Evolutionary conservation across 2,329 filamentous ascomycete species (phyloP).

Genomic region (Verticillium nonalfalfae): DNA sequence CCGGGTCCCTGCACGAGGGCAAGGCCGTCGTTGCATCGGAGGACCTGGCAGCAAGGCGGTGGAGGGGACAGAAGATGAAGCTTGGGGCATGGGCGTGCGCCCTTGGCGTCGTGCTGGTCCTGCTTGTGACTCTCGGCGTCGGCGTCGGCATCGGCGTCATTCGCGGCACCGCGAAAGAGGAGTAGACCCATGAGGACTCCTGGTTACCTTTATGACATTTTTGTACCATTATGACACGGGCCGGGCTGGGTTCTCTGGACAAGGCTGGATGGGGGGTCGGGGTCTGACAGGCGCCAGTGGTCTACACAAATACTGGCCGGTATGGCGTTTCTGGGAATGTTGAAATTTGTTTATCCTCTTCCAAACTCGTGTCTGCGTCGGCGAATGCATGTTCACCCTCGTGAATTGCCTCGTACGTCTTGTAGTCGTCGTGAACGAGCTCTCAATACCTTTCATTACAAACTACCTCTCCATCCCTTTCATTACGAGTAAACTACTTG

Average conservation of each 20-base stretch:
- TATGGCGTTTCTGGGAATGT: background rate
- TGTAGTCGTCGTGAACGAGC: too few species aligned
- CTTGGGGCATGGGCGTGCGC: slow-evolving; percentile 4
- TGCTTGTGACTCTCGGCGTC: slow-evolving; percentile 10
- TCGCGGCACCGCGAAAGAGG: background rate
- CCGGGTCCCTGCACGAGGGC: background rate
- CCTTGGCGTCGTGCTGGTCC: slow-evolving; percentile 7
- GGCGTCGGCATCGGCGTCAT: slow-evolving; percentile 9
- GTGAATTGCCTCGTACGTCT: too few species aligned
- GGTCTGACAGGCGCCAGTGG: background rate
- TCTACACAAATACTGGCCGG: background rate
- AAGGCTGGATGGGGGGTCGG: background rate
- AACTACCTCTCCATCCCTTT: too few species aligned
- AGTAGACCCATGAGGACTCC: background rate
- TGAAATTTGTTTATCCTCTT: background rate
- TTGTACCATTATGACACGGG: background rate
- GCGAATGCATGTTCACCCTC: too few species aligned
- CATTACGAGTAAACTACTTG: background rate
- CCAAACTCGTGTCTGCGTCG: too few species aligned
- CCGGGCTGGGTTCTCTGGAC: background rate
- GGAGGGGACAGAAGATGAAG: slow-evolving; percentile 10
- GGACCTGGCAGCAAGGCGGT: slow-evolving; percentile 5
- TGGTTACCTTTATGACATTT: background rate
- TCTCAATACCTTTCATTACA: too few species aligned
- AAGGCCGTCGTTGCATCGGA: background rate